Evolutionary conservation across 352 stramenopile species (phyloP), one percentile per base, ranked within the genome.

Genomic region (Elongisporangium anandrum): DNA sequence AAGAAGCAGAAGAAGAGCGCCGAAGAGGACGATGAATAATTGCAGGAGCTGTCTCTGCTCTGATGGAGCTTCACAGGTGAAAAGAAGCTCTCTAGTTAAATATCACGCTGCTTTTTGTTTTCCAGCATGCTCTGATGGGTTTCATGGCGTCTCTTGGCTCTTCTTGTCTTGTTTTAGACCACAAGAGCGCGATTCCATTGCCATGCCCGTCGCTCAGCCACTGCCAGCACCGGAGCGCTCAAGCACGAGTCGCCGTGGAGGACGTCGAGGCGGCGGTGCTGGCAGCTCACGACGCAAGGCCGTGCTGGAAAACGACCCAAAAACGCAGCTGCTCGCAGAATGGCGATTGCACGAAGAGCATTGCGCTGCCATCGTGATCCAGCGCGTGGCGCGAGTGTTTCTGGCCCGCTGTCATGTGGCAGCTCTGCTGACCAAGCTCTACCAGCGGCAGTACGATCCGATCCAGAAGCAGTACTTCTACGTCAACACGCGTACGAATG

Each of bases 401-500:
- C 41, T 90, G 15, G 79, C 66, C 34, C 74, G 78, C 12, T 52
- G 60, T 8, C 61, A 71, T n/a, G 64, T 90, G 24, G 56, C 61
- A 2, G 59, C 51, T 0, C 60, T 90, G 47, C 60, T 87, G 4
- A 24, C 63, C 2, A 70, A 69, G 19, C 56, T 86, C 22, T 90
- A 88, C 62, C 65, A 84, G 50, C 76, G 77, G 39, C 76, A 81
- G 56, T 85, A 88, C 54, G 78, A 90, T 56, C 72, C 78, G 21
- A 73, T 88, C 22, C 69, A 66, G 38, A 83, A 80, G 68, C 64
- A 75, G 45, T 73, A 86, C 59, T 88, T 67, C 60, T 90, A 87
- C 59, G 61, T 90, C 56, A 90, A 90, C 58, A 81, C 75, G 17
- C 57, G 59, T 15, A 90, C 80, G n/a, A 79, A 85, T 56, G 78